Conservation (phyloP, 495 filamentous ascomycete genomes). For the Penicillium egyptiacum region DNA sequence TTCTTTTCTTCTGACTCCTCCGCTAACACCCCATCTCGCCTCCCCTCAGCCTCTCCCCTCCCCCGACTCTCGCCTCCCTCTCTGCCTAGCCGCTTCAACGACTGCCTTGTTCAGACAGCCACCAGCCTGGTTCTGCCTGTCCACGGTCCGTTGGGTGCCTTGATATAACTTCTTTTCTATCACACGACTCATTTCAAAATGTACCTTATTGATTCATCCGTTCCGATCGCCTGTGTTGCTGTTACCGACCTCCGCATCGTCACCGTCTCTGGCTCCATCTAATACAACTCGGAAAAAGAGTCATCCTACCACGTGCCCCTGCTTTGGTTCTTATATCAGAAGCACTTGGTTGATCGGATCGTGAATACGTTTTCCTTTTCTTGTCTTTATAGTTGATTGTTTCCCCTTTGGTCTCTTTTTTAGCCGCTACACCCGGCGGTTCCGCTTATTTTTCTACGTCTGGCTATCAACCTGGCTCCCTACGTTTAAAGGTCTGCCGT, state of each 20-base stretch:
- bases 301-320: constrained; percentile 22
- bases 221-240: constrained; percentile 32
- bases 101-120: constrained; percentile 24
- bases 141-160: constrained; percentile 28
- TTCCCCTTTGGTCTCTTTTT: constrained; percentile 3
- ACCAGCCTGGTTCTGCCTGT: constrained; percentile 23
- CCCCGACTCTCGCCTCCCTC: constrained; percentile 5
- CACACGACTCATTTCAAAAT: constrained; percentile 25
- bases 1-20: constrained; percentile 3
- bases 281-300: constrained; percentile 19
- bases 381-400: constrained; percentile 9
- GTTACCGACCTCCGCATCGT: constrained; percentile 24
- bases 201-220: constrained; percentile 29
- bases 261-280: constrained; percentile 23
- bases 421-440: constrained; percentile 8
- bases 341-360: constrained; percentile 34
- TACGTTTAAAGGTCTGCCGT: constrained; percentile 47
- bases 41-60: background rate
- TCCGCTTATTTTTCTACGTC: constrained; percentile 6
- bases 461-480: constrained; percentile 37
- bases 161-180: constrained; percentile 9
- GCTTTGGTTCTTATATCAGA: constrained; percentile 21
- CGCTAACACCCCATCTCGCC: background rate
- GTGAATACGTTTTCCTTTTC: constrained; percentile 10
- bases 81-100: constrained; percentile 21